Evolutionary conservation across 2,329 filamentous ascomycete species (phyloP), one percentile per base, ranked within the genome.

Genomic region (Amylocarpus encephaloides): DNA sequence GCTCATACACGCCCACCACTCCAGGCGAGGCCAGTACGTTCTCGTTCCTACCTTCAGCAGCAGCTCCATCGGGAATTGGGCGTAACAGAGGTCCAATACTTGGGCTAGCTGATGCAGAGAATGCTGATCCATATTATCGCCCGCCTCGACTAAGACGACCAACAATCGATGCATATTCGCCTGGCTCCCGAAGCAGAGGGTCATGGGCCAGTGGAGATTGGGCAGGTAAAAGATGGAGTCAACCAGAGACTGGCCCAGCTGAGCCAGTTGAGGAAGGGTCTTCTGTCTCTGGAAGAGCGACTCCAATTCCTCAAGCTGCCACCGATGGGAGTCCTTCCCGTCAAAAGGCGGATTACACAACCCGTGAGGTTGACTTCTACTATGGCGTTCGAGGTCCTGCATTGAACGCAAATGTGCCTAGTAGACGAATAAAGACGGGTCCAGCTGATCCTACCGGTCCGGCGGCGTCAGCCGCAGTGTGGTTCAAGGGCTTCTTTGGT

Each of bases 361-460:
- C 92, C 1, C 85, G 93, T 49, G 93, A 98, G 68, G 89, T 94
- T 0, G 93, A 98, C 67, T 95, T 95, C 62, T 97, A 97, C 69
- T 97, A 98, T 62, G 87, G 90, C 9, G 86, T 95, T 15, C 82
- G 93, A 32, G 93, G 93, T 0, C 88, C 90, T 16, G 89, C 92
- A 1, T 72, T 97, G 11, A 91, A 85, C 59, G 86, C 89, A 1
- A 87, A 89, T 53, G 82, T 82, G 2, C 86, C 86, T 0, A 89
- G 87, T 16, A 79, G 93, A 44, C 92, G 88, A 65, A 74, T 96
- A 45, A 92, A 93, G 62, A 98, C 93, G 4, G 93, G 93, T 0
- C 93, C 93, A 2, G 90, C 91, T 7, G 92, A 98, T 71, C 93
- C 93, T 0, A 95, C 91, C 34, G 88, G 91, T 0, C 89, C 91